Evolutionary conservation across 2,329 filamentous ascomycete genomes (phyloP).

Genomic region (Penicillium sp.): DNA sequence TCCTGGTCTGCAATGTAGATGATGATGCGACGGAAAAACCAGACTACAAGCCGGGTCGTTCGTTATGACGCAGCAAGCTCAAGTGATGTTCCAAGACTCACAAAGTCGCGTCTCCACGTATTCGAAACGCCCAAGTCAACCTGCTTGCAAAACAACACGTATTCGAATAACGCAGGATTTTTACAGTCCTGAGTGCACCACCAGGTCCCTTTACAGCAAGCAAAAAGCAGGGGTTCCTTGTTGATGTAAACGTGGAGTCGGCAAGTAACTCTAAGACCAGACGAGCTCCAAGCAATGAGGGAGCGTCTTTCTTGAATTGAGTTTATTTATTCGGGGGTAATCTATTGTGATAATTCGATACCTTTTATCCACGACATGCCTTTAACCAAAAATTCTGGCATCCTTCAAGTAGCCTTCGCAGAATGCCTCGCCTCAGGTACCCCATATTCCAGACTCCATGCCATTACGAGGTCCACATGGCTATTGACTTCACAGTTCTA

Average conservation of each 20-base stretch:
- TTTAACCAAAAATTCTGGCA: not conserved
- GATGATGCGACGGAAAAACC: not conserved
- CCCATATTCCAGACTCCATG: not conserved
- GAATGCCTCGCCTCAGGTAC: not conserved
- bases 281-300: not conserved
- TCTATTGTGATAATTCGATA: slow-evolving; percentile 1
- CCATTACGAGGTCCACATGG: not conserved
- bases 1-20: not conserved
- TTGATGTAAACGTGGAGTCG: not conserved
- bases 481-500: not conserved
- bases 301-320: not conserved
- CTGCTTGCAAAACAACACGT: not conserved
- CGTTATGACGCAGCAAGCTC: not conserved
- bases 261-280: not conserved
- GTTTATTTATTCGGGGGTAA: not conserved
- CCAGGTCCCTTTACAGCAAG: not conserved
- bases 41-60: not conserved
- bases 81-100: not conserved
- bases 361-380: not conserved
- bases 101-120: not conserved
- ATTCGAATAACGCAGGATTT: not conserved
- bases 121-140: not conserved
- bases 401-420: slow-evolving; percentile 7
- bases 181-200: not conserved
- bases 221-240: not conserved